Base-by-base conservation (phyloP, 2,329 filamentous ascomycete genomes). In the Cytospora leucostoma region DNA sequence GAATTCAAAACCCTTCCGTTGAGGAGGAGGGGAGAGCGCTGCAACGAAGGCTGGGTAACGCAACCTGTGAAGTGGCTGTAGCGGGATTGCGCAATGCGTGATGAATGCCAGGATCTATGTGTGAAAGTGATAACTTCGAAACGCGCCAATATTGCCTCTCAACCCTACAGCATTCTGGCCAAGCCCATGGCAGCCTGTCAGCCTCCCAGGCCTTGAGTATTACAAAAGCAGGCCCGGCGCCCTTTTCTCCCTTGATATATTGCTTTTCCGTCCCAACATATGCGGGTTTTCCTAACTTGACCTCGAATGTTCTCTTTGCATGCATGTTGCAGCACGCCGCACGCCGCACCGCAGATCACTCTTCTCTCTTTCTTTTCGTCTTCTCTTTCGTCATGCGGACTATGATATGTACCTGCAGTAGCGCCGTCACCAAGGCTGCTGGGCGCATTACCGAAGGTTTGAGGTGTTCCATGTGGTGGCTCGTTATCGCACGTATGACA, bases 321-420 rank as follows among this genome's bases (percentile, higher is more conserved):
- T 56, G 58, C 58, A 54, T 57, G 21, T 60, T 50, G 50, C 58
- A 52, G 58, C 38, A 33, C 40, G 38, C 58, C 51, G 62, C 33
- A 44, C 56, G 38, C 58, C 51, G 62, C 33, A 44, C 56, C 37
- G 62, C 51, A 61, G 62, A 52, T 60, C 62, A 17, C 56, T 33
- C 49, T 34, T 17, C 10, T 17, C 10, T 6, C 21, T 47, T 47
- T 47, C 12, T 13, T 10, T 37, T 37, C 35, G 27, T 27, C 12
- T 37, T 10, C 15, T 47, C n/a, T 11, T 47, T 47, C 19, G n/a
- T 19, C 12, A 47, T 27, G 53, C 53, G 40, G 44, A n/a, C 15
- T 47, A 21, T 27, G 37, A 47, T 44, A 27, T 37, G 63, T 62
- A 65, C 63, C 63, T 65, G 63, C 63, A 65, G 63, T 65, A 65